Evolutionary conservation across 2,329 filamentous ascomycete species (phyloP), one percentile per base, ranked within the genome.

Genomic region (Verticillium klebahnii): DNA sequence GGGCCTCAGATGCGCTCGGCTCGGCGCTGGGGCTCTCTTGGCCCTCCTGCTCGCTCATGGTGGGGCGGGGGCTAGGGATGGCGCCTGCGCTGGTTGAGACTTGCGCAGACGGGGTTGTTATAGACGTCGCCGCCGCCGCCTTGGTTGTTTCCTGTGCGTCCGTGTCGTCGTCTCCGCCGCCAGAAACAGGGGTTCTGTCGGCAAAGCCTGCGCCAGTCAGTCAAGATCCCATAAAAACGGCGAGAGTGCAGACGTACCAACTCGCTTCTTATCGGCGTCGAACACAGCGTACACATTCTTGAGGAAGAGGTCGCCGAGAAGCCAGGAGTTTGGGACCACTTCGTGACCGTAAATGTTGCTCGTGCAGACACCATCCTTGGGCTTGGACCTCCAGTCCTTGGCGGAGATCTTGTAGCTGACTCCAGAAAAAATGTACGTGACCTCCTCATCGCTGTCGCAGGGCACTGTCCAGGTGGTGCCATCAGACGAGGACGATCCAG

Each of bases 221-320:
- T 90, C 66, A 93, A 85, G 83, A 52, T 74, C 75, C 4, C 6
- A 17, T 12, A 25, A 32, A 25, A 56, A 25, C 5, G 11, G 7
- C 6, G 1, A 56, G 7, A 4, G 7, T 32, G 17, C 5, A 56
- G 57, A 72, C 80, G 71, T 72, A 84, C 89, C 90, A 66, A 93
- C 85, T 59, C 82, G 83, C 54, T 74, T 75, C 66, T 86, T 71
- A 65, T 94, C 92, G 60, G 85, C 85, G 72, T 97, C 93, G 72
- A 96, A 96, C 29, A 95, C 88, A 1, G 86, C 81, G 71, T 96
- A 96, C 17, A 96, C 92, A 68, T 96, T 96, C 78, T 96, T 96
- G 64, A 97, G 76, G 69, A 96, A 96, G 1, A 89, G 85, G 67
- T 93, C 92, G 2, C 93, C 93, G 1, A 96, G 75, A n/a, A 97